phyloP scores from a whole-genome alignment of 176 grass and related monocot genomes.

The Oryza brachyantha region DNA sequence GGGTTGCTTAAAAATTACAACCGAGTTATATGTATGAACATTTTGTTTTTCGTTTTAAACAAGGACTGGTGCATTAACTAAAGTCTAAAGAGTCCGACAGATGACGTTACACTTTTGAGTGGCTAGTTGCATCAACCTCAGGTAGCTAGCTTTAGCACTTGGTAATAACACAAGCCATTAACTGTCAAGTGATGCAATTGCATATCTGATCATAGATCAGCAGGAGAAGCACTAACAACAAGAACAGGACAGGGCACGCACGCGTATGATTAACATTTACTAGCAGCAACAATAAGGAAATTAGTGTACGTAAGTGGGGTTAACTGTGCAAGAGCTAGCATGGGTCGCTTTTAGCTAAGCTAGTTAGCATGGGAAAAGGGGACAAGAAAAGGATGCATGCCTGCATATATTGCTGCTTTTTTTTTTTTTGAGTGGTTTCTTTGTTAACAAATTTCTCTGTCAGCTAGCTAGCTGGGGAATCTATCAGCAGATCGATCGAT shows the following conservation, averaged over 20 bases:
- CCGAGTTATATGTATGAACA: neutral
- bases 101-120: neutral
- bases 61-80: neutral
- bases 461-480: neutral
- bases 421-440: neutral
- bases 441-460: neutral
- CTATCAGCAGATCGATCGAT: too few relatives aligned
- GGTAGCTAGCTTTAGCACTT: neutral
- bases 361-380: conserved; percentile 27
- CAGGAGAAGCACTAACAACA: neutral
- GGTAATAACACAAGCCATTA: neutral
- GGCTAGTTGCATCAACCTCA: neutral
- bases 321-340: neutral
- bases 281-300: neutral
- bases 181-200: neutral
- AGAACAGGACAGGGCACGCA: conserved; percentile 1
- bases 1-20: neutral
- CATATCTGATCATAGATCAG: neutral
- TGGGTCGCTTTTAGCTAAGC: neutral
- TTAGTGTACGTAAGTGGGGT: neutral
- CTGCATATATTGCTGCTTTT: neutral
- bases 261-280: neutral
- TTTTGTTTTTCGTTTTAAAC: neutral
- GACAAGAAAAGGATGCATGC: neutral
- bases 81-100: neutral